Conservation (phyloP, 192 early-diverging fungal species). For the Gaertneriomyces semiglobifer region DNA sequence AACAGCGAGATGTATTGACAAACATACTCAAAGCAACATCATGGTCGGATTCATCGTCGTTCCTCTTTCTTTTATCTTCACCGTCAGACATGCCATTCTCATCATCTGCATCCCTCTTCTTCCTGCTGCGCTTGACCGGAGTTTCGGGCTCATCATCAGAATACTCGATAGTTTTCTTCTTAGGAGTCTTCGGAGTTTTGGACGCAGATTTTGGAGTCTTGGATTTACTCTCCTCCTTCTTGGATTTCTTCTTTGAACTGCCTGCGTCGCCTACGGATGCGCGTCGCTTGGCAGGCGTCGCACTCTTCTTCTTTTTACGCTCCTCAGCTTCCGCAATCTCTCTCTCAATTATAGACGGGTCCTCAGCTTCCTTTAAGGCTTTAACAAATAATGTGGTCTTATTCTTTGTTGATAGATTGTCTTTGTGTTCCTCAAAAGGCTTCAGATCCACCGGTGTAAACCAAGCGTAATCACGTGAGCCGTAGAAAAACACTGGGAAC, state of each 20-base stretch:
- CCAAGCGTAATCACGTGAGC: neutral
- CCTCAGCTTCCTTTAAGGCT: slow-evolving; percentile 3
- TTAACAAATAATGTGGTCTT: slow-evolving; percentile 2
- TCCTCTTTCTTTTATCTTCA: neutral
- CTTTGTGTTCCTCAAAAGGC: slow-evolving; percentile 4
- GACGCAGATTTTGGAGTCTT: neutral
- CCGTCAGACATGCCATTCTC: neutral
- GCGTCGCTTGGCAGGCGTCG: neutral
- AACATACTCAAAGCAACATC: neutral
- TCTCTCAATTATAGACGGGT: slow-evolving; percentile 7
- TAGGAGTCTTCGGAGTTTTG: neutral
- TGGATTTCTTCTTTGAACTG: neutral
- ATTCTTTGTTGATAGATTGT: neutral
- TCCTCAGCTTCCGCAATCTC: neutral
- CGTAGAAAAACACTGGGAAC: slow-evolving; percentile 2
- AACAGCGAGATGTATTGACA: neutral
- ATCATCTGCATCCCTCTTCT: neutral
- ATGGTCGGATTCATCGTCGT: slow-evolving; percentile 1
- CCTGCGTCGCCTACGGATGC: neutral
- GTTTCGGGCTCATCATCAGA: slow-evolving; percentile 1
- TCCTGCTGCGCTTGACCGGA: neutral
- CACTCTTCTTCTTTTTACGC: neutral
- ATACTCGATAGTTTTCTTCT: neutral
- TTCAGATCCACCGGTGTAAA: neutral
- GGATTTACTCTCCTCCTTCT: neutral